These are phyloP conservation scores for Magnolia sinica DNA, from an alignment of 164 flowering plant genomes.

Conservation along the genomic window DNA sequence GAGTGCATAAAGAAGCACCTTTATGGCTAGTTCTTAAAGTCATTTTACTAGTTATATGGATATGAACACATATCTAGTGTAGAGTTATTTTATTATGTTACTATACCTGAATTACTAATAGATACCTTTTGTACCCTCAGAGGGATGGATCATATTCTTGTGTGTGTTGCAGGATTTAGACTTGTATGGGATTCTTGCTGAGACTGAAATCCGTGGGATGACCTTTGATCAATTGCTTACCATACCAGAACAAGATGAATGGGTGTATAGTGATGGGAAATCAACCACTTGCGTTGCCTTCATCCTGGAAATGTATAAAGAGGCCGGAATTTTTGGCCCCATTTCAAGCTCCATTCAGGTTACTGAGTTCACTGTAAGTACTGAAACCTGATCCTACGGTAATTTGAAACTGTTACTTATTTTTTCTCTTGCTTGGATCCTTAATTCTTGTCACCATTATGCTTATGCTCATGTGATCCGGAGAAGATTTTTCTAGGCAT, in stretches of 20 bases:
- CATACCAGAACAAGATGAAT: conserved; percentile 93
- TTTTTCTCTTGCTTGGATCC: not conserved
- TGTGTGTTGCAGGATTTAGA: conserved; percentile 40
- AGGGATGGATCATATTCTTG: no score
- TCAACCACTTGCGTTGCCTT: conserved; percentile 98
- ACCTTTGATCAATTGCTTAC: conserved; percentile 80
- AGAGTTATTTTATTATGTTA: no score
- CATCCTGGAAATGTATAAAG: conserved; percentile 91
- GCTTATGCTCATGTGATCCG: not conserved
- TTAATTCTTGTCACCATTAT: not conserved
- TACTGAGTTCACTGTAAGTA: conserved; percentile 92
- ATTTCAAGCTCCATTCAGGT: conserved; percentile 73
- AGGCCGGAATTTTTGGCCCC: conserved; percentile 80
- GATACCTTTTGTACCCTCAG: not conserved
- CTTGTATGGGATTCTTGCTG: conserved; percentile 63
- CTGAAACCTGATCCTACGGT: not conserved
- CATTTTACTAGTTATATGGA: not conserved
- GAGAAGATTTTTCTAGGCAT: not conserved
- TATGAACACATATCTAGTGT: no score
- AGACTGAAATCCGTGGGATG: conserved; percentile 73
- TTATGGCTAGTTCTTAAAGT: not conserved
- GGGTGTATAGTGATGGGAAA: conserved; percentile 98
- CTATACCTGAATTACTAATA: not conserved
- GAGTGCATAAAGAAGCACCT: not conserved
- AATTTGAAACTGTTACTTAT: not conserved